Percentiles rank a stretch among this genome's conserved stretches.
phyloP scores from a whole-genome alignment of 1,284 basidiomycete species.

The Irpex sp. region DNA sequence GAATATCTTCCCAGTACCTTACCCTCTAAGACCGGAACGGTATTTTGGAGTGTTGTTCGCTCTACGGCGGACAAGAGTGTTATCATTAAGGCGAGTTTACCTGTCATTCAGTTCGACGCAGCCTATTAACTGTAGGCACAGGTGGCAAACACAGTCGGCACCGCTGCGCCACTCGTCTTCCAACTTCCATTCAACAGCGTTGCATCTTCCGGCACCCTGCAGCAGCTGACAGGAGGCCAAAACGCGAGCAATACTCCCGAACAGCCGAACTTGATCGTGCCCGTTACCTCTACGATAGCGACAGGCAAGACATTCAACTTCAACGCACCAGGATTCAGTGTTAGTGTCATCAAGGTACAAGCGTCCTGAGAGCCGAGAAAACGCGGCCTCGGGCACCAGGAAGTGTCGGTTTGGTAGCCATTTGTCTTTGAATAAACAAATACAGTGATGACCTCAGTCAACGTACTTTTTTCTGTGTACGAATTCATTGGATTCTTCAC shows the following conservation, averaged over 20 bases:
- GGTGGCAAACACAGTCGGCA: conserved; percentile 49
- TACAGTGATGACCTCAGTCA: too few species aligned
- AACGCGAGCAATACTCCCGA: conserved; percentile 53
- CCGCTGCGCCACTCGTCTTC: conserved; percentile 43
- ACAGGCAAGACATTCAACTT: conserved; percentile 51
- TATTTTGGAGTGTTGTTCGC: conserved; percentile 62
- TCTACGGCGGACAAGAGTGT: conserved; percentile 38
- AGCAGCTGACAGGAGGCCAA: conserved; percentile 44
- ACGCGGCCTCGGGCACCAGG: too few species aligned
- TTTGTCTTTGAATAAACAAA: too few species aligned
- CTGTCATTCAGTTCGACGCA: neutral
- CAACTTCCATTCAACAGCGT: conserved; percentile 51
- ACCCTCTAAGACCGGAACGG: conserved; percentile 41
- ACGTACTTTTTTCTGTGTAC: too few species aligned
- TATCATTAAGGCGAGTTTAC: conserved; percentile 50
- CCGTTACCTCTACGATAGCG: conserved; percentile 39
- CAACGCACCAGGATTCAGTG: conserved; percentile 55
- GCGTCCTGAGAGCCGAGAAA: conserved; percentile 12
- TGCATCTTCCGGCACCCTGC: conserved; percentile 36
- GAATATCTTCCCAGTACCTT: conserved; percentile 63
- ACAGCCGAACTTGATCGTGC: conserved; percentile 43
- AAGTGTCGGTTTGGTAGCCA: too few species aligned
- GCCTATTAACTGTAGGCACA: conserved; percentile 20
- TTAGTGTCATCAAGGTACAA: conserved; percentile 47
- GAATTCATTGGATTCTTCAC: too few species aligned